A percentile compares a stretch with the other conserved stretches of the same genome.
Conservation (phyloP, 2,329 filamentous ascomycete genomes). For the Colletotrichum falcatum region DNA sequence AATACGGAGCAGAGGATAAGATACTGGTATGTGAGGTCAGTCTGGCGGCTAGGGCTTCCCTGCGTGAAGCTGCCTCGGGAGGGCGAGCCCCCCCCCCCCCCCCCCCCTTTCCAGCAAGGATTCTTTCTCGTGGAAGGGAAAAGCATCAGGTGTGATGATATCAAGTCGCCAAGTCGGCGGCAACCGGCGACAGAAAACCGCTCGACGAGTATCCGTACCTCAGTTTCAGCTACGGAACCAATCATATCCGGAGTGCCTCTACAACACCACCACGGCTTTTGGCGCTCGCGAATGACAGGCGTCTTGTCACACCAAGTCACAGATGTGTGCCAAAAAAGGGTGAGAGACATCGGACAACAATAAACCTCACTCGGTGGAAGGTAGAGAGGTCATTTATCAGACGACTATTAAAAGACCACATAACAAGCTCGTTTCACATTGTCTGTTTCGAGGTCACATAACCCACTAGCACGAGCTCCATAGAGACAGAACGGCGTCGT, state of each 20-base stretch:
- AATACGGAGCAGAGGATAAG: neutral
- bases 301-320: conserved; percentile 35
- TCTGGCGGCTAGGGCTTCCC: neutral
- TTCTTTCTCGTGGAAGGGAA: neutral
- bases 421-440: conserved; percentile 33
- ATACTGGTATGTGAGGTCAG: neutral
- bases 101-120: neutral
- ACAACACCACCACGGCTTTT: neutral
- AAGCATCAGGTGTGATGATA: too few relatives aligned
- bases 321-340: conserved; percentile 33
- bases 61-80: neutral
- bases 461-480: neutral
- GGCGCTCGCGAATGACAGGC: conserved; percentile 17
- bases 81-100: neutral
- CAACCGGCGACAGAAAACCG: conserved; percentile 7
- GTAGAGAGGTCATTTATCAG: conserved; percentile 26
- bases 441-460: neutral
- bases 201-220: conserved; percentile 6
- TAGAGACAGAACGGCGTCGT: fast-evolving
- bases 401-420: conserved; percentile 30
- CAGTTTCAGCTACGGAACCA: conserved; percentile 32
- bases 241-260: conserved; percentile 10
- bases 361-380: conserved; percentile 17
- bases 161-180: neutral
- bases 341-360: conserved; percentile 20